Evolutionary conservation across 2,329 filamentous ascomycete genomes (phyloP), one percentile per base, ranked within the genome.

Genomic region (Ophiostoma himal-ulmi): DNA sequence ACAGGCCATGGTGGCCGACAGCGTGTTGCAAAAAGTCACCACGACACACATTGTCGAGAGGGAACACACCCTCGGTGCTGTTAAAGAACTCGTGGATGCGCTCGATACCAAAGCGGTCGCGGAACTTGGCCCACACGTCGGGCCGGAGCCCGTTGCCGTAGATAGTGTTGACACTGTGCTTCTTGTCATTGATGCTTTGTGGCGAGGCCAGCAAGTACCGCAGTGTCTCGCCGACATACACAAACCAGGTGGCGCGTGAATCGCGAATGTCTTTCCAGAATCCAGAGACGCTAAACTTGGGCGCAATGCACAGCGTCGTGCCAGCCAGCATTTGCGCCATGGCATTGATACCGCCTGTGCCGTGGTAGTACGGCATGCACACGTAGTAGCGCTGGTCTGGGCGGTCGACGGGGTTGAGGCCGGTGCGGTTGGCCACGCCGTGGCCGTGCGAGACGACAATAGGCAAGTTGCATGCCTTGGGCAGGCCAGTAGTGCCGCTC

Each of bases 321-420:
- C 83, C 83, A 10, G 76, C 78, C 73, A 87, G 75, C 72, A 92
- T 79, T 74, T 85, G 86, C 5, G 79, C 79, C 68, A 89, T 83
- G 41, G 84, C 82, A 6, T 81, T 83, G 44, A 90, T 86, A 22
- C 85, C 85, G 7, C 90, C 91, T 0, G 91, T 93, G 17, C 90
- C 90, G 77, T 94, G 91, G 76, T 93, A 93, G 41, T 92, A 80
- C 0, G 83, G 91, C 90, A 93, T 93, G 78, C 89, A 91, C 76
- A 88, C 85, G 76, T 93, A 93, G 85, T 88, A 92, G 36, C 88
- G 81, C 76, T 92, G 88, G 67, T 77, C 73, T 73, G 81, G 72
- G 70, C 75, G 71, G 34, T 75, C 68, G 70, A 79, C 76, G 4
- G 72, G 68, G 70, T 74, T 79, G 73, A 62, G 77, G 70, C 73